Base-by-base conservation (phyloP, 1,284 basidiomycete genomes). In the Moesziomyces antarcticus region DNA sequence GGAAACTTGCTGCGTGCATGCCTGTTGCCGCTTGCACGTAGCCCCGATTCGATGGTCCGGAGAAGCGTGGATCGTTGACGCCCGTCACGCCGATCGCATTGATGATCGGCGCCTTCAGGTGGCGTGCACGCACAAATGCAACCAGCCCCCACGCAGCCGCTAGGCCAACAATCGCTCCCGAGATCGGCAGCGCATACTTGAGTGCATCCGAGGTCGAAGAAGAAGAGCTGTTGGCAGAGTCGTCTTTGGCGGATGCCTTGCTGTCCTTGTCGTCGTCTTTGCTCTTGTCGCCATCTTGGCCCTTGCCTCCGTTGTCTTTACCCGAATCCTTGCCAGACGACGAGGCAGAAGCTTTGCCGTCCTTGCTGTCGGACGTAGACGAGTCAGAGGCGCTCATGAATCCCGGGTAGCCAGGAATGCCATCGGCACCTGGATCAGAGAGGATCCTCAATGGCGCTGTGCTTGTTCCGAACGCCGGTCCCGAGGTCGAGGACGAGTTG, bases 381-480 rank as follows among this genome's bases (percentile, higher is more conserved):
- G 61, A 33, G n/a, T 22, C 40, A 41, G 33, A 49, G 22, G 42
- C 46, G 9, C 37, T 27, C 14, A 33, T 61, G 41, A 57, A 71
- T 20, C 68, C 65, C 3, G 64, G 61, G 14, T 69, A 73, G 48
- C 71, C 71, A 13, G 60, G 49, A 22, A 45, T 37, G 1, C 71
- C 71, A 25, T 73, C 71, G 8, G 49, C 59, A 3, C 41, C 57
- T 3, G 71, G 71, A 30, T 69, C 53, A 25, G 54, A 53, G 16
- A 73, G 65, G 8, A 52, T 52, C 35, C 50, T 44, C 41, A 73
- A 30, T 13, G 60, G 52, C 5, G 40, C 50, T 2, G 50, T 74
- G 53, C 61, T 69, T 9, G 62, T 55, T 2, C 50, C 50, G n/a
- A 80, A 77, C 6, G 42, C 65, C 1, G 80, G 81, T 42, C 60